Percentiles rank a stretch among this genome's conserved stretches.
These are phyloP conservation scores for Anacardium occidentale DNA, from an alignment of 345 rosid genomes.

Conservation along the genomic window DNA sequence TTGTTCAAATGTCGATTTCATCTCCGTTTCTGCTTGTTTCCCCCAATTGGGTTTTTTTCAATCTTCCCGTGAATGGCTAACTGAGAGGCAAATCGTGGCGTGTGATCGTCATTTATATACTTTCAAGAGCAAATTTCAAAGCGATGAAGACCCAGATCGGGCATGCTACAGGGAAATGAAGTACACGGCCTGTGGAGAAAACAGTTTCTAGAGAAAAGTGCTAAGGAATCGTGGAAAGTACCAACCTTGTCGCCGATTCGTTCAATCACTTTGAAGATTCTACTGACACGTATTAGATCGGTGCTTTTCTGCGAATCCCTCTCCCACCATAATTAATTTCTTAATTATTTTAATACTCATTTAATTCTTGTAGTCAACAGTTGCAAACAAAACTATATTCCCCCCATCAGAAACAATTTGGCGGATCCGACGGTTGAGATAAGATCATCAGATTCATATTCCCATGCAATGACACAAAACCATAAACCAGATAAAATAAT, in stretches of 20 bases:
- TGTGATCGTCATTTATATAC: no score
- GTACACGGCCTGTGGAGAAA: background rate
- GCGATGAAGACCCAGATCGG: no score
- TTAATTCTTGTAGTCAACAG: background rate
- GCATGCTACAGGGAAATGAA: no score
- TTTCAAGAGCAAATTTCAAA: no score
- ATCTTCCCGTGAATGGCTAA: no score
- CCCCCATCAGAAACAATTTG: no score
- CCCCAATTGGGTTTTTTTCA: no score
- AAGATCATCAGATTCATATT: background rate
- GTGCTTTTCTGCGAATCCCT: slow-evolving; percentile 1
- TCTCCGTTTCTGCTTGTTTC: no score
- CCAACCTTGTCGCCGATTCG: slow-evolving; percentile 10
- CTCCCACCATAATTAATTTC: slow-evolving; percentile 1
- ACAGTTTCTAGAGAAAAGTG: background rate
- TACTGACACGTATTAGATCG: slow-evolving; percentile 11
- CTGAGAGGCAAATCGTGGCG: no score
- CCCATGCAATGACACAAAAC: slow-evolving; percentile 3
- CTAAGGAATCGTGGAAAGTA: slow-evolving; percentile 16
- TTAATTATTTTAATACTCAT: background rate
- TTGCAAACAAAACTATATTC: slow-evolving; percentile 5
- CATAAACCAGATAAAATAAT: no score
- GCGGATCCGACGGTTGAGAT: slow-evolving; percentile 4
- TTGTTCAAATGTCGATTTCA: no score
- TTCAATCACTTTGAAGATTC: slow-evolving; percentile 15